Evolutionary conservation across 768 basidiomycete species (phyloP).

Genomic region (Tricholoma flavovirens): DNA sequence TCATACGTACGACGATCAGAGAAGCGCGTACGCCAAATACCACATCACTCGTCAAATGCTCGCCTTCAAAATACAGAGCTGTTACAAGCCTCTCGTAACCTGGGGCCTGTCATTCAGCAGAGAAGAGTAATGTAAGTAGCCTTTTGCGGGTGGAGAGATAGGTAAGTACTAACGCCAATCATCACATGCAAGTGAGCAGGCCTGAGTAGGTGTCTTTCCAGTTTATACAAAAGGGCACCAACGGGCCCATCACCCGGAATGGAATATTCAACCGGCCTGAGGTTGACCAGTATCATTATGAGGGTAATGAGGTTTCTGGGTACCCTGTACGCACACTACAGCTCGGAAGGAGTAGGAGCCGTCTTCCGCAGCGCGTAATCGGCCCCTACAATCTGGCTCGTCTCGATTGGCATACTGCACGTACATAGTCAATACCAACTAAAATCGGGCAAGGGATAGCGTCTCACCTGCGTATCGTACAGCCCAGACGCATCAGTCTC

Average conservation of each 20-base stretch:
- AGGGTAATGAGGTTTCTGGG: background rate
- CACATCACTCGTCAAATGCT: slow-evolving; percentile 65
- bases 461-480: slow-evolving; percentile 32
- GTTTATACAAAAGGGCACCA: slow-evolving; percentile 46
- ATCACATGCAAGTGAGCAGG: slow-evolving; percentile 79
- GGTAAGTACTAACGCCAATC: slow-evolving; percentile 41
- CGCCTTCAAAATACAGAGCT: slow-evolving; percentile 68
- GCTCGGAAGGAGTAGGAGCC: slow-evolving; percentile 69
- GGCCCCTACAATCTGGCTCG: slow-evolving; percentile 69
- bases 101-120: slow-evolving; percentile 44
- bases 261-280: slow-evolving; percentile 57
- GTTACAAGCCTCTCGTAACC: slow-evolving; percentile 72
- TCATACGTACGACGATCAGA: slow-evolving; percentile 58
- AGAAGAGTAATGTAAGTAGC: slow-evolving; percentile 13
- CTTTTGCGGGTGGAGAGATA: background rate
- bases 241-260: slow-evolving; percentile 79
- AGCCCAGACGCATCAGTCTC: slow-evolving; percentile 63
- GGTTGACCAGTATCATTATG: background rate
- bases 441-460: background rate
- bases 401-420: slow-evolving; percentile 48
- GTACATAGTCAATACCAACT: slow-evolving; percentile 22
- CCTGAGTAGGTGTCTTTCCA: slow-evolving; percentile 68
- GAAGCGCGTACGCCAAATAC: slow-evolving; percentile 83
- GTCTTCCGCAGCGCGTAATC: slow-evolving; percentile 50
- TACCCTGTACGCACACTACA: slow-evolving; percentile 39